A percentile compares a stretch with the other conserved stretches of the same genome.
These are phyloP conservation scores for Gracilaria vermiculophylla DNA, from an alignment of 23 red algal genomes.

Conservation along the genomic window DNA sequence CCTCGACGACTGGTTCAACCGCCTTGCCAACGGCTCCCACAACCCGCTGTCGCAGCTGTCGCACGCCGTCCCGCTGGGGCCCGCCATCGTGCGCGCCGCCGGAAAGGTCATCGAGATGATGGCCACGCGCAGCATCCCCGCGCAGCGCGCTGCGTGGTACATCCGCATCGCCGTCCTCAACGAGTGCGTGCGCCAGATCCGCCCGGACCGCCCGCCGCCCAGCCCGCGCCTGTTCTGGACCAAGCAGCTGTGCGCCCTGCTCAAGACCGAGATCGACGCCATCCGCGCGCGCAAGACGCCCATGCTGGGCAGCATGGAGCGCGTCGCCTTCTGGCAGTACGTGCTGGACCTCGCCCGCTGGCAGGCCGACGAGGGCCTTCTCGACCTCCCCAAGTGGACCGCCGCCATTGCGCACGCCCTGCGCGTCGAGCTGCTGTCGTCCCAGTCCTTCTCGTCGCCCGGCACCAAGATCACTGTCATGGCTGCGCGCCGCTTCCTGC, in stretches of 20 bases:
- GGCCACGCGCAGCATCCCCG: conserved; percentile 41
- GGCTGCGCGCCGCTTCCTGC: conserved; percentile 44
- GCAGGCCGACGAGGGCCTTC: conserved; percentile 76
- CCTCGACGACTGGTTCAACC: conserved; percentile 67
- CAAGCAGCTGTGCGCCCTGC: conserved; percentile 40
- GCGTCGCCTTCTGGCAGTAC: conserved; percentile 60
- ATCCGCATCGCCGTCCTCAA: conserved; percentile 73
- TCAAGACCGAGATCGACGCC: conserved; percentile 57
- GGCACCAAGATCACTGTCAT: conserved; percentile 34
- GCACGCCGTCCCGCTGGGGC: conserved; percentile 64
- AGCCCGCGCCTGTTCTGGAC: conserved; percentile 48
- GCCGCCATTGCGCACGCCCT: conserved; percentile 24
- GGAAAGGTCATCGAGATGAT: conserved; percentile 67
- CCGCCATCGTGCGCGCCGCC: conserved; percentile 57
- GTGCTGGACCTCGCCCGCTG: conserved; percentile 61
- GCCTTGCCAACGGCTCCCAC: conserved; percentile 14
- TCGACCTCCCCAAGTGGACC: conserved; percentile 49
- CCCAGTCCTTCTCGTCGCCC: conserved; percentile 11
- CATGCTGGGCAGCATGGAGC: conserved; percentile 33
- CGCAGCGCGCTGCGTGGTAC: conserved; percentile 73
- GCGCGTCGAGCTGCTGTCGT: conserved; percentile 3
- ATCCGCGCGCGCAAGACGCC: conserved; percentile 27
- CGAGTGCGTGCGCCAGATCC: conserved; percentile 65
- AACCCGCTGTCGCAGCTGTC: conserved; percentile 11
- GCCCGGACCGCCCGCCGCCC: conserved; percentile 52